These are phyloP conservation scores for Sambucus nigra DNA, from an alignment of 129 eudicot species.

Conservation along the genomic window DNA sequence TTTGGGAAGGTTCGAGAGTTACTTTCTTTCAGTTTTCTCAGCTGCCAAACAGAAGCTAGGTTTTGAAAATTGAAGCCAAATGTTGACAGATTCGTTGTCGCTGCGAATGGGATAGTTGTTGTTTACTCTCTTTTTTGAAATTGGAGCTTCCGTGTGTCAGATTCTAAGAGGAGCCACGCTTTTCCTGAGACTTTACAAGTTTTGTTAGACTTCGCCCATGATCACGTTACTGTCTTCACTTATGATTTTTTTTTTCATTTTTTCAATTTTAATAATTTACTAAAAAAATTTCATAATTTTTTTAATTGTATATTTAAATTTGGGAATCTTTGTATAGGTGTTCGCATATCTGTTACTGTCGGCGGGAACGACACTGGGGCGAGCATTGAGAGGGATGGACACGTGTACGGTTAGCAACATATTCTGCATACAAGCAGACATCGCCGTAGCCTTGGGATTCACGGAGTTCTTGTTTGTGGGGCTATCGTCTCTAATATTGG, in stretches of 20 bases:
- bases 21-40: background rate
- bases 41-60: slow-evolving; percentile 1
- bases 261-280: too few relatives aligned
- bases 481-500: slow-evolving; percentile 51
- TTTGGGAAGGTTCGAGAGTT: background rate
- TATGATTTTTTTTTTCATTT: too few relatives aligned
- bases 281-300: too few relatives aligned
- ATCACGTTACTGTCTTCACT: slow-evolving; percentile 37
- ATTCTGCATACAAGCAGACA: slow-evolving; percentile 61
- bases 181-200: slow-evolving; percentile 57
- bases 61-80: background rate
- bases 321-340: slow-evolving; percentile 27
- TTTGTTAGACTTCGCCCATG: slow-evolving; percentile 81
- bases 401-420: slow-evolving; percentile 45
- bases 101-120: slow-evolving; percentile 61
- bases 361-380: slow-evolving; percentile 61
- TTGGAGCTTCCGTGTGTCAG: slow-evolving; percentile 70
- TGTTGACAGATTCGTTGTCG: slow-evolving; percentile 42
- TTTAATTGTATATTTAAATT: too few relatives aligned
- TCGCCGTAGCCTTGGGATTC: slow-evolving; percentile 55
- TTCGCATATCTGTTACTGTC: slow-evolving; percentile 69
- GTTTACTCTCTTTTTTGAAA: slow-evolving; percentile 61
- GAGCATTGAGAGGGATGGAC: slow-evolving; percentile 36
- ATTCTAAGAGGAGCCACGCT: slow-evolving; percentile 52
- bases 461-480: slow-evolving; percentile 56